A percentile compares a stretch with the other conserved stretches of the same genome.
Evolutionary conservation across 257 asterid genomes (phyloP).

Genomic region (Solanum megistacrolobum): DNA sequence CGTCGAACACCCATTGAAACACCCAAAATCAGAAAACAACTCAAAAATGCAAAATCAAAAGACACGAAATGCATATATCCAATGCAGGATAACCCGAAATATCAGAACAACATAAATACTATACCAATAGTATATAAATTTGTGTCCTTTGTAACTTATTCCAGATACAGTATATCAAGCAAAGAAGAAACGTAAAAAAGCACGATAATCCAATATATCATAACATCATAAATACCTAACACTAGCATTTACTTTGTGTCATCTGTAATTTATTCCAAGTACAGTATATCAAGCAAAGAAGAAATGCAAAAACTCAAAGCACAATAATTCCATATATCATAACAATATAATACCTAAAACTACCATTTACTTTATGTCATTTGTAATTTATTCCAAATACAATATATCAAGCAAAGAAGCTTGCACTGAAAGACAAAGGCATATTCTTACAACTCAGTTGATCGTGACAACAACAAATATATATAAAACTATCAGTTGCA

Average conservation of each 20-base stretch:
- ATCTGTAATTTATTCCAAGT: not conserved
- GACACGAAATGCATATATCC: not conserved
- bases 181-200: not conserved
- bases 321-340: conserved; percentile 26
- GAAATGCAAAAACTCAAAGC: not conserved
- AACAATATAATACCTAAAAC: conserved; percentile 9
- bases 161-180: not conserved
- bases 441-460: not conserved
- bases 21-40: conserved; percentile 23
- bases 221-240: not conserved
- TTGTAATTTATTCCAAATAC: not conserved
- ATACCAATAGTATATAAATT: conserved; percentile 1
- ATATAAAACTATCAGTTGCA: not conserved
- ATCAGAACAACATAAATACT: conserved; percentile 1
- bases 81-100: conserved; percentile 28
- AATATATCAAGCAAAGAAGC: not conserved
- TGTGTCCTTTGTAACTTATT: not conserved
- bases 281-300: not conserved
- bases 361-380: not conserved
- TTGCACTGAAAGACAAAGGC: not conserved
- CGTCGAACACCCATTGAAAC: conserved; percentile 45
- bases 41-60: conserved; percentile 8
- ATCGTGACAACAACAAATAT: not conserved
- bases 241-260: conserved; percentile 1
- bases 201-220: conserved; percentile 24